Conservation (phyloP, 805 yeast species). For the Wickerhamomyces queroliae region DNA sequence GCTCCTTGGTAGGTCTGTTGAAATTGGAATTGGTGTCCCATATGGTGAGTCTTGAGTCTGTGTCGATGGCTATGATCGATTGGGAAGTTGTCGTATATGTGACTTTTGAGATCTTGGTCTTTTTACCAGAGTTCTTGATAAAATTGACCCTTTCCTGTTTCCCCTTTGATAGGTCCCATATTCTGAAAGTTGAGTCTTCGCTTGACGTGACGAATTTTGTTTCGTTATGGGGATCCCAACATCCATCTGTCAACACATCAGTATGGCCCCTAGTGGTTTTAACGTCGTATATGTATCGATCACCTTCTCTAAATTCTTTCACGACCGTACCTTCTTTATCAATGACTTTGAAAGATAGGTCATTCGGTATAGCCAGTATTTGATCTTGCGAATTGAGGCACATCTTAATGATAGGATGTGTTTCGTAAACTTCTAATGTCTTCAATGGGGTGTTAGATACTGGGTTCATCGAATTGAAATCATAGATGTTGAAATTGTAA, state of each 20-base stretch:
- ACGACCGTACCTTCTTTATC: conserved; percentile 8
- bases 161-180: conserved; percentile 16
- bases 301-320: conserved; percentile 17
- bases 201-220: conserved; percentile 14
- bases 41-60: conserved; percentile 5
- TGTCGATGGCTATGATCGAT: conserved; percentile 8
- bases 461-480: conserved; percentile 28
- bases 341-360: conserved; percentile 13
- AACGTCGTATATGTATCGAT: conserved; percentile 20
- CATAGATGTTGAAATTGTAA: conserved; percentile 22
- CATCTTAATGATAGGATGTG: conserved; percentile 6
- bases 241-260: conserved; percentile 17
- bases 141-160: conserved; percentile 13
- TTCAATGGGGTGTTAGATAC: conserved; percentile 7
- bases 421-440: conserved; percentile 9
- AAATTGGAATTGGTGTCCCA: conserved; percentile 12
- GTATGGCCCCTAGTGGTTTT: conserved; percentile 23
- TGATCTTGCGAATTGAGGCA: conserved; percentile 2
- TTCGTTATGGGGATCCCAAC: conserved; percentile 6
- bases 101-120: conserved; percentile 8
- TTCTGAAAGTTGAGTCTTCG: conserved; percentile 22
- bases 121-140: conserved; percentile 11
- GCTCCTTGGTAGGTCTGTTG: conserved; percentile 6
- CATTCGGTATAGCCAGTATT: conserved; percentile 7
- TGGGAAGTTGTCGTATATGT: neutral